A percentile compares a stretch with the other conserved stretches of the same genome.
phyloP scores from a whole-genome alignment of 257 asterid genomes.

The Thymus mandschuricus region DNA sequence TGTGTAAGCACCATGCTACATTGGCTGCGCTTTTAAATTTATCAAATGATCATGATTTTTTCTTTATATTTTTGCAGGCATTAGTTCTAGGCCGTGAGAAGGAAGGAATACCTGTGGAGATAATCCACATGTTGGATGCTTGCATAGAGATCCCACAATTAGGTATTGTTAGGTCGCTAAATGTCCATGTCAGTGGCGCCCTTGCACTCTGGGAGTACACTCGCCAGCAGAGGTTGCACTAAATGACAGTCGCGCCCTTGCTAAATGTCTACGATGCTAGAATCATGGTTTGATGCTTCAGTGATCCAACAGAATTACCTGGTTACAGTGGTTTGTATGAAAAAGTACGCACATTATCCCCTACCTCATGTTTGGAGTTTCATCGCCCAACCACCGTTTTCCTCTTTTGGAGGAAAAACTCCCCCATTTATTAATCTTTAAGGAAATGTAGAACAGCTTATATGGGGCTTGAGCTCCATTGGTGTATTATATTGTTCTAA shows the following conservation, averaged over 20 bases:
- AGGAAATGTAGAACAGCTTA: not conserved
- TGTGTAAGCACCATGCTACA: not conserved
- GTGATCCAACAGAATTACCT: not conserved
- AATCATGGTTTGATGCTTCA: not conserved
- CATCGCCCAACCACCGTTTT: too few species aligned
- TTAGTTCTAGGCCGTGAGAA: slow-evolving; percentile 92
- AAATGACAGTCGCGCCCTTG: not conserved
- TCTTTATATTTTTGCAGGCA: slow-evolving; percentile 39
- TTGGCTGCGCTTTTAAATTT: not conserved
- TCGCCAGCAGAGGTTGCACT: slow-evolving; percentile 58
- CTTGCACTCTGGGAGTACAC: slow-evolving; percentile 98
- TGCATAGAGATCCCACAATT: slow-evolving; percentile 95
- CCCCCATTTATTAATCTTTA: too few species aligned
- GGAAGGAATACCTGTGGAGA: slow-evolving; percentile 95
- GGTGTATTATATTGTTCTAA: not conserved
- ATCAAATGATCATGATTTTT: not conserved
- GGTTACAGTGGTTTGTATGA: not conserved
- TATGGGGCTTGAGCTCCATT: not conserved
- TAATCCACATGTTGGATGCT: slow-evolving; percentile 86
- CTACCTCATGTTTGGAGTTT: not conserved
- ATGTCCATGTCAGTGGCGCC: slow-evolving; percentile 98
- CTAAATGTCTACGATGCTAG: not conserved
- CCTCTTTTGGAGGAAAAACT: too few species aligned
- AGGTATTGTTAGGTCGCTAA: slow-evolving; percentile 91
- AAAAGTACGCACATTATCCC: not conserved